Evolutionary conservation across 2,329 filamentous ascomycete species (phyloP).

Genomic region (Macroventuria anomochaeta): DNA sequence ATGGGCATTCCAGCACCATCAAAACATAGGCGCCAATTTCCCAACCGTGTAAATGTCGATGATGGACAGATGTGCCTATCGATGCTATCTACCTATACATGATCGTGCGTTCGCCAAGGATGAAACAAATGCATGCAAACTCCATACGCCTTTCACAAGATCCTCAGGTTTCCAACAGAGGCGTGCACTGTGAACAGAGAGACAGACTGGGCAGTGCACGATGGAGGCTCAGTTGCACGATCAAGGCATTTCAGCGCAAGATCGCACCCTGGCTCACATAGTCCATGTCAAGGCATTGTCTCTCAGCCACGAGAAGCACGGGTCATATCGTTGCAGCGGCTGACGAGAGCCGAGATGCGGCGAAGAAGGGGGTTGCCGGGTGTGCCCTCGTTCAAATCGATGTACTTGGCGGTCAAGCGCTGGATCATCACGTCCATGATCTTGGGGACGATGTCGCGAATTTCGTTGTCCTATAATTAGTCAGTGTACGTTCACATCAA

Average conservation of each 20-base stretch:
- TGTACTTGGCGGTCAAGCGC: slow-evolving; percentile 64
- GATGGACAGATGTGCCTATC: background rate
- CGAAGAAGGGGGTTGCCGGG: slow-evolving; percentile 61
- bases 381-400: slow-evolving; percentile 60
- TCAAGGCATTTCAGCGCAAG: slow-evolving; percentile 41
- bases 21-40: slow-evolving; percentile 1
- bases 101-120: slow-evolving; percentile 7
- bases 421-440: slow-evolving; percentile 66
- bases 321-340: slow-evolving; percentile 42
- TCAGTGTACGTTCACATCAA: slow-evolving; percentile 19
- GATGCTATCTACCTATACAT: slow-evolving; percentile 12
- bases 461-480: slow-evolving; percentile 56
- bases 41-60: slow-evolving; percentile 14
- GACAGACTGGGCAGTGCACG: background rate
- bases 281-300: slow-evolving; percentile 21
- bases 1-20: slow-evolving; percentile 37
- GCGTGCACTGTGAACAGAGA: background rate
- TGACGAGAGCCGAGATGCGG: slow-evolving; percentile 56
- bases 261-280: slow-evolving; percentile 6
- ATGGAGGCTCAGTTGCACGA: background rate
- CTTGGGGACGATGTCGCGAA: slow-evolving; percentile 62
- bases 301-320: slow-evolving; percentile 28
- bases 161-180: background rate
- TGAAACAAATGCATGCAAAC: background rate
- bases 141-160: slow-evolving; percentile 4